These are phyloP conservation scores for Cenchrus americanus DNA, from an alignment of 176 grass and related monocot species.

Conservation along the genomic window DNA sequence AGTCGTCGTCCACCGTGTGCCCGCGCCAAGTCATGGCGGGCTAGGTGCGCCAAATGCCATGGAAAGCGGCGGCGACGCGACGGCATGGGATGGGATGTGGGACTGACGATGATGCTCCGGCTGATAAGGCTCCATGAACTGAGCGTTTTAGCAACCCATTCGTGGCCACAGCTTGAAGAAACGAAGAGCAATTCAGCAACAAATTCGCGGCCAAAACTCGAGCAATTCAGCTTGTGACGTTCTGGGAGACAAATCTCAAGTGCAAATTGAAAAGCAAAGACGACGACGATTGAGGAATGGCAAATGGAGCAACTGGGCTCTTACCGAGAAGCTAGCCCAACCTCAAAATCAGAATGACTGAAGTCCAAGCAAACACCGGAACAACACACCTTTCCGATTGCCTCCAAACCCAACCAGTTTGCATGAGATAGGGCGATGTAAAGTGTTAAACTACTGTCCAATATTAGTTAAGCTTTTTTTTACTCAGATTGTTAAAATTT, in stretches of 20 bases:
- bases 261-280: neutral
- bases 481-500: neutral
- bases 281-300: neutral
- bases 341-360: neutral
- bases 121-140: too few species aligned
- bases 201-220: neutral
- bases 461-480: neutral
- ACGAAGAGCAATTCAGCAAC: neutral
- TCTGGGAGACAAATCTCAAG: neutral
- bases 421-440: neutral
- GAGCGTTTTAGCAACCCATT: too few species aligned
- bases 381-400: neutral
- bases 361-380: neutral
- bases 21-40: neutral
- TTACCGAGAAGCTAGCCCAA: neutral
- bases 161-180: too few species aligned
- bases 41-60: neutral
- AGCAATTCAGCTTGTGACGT: neutral
- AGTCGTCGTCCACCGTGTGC: neutral
- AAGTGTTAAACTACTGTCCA: neutral
- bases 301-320: neutral
- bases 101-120: too few species aligned
- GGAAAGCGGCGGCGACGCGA: neutral
- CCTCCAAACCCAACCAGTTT: neutral
- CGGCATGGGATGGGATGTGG: too few species aligned